phyloP scores from a whole-genome alignment of 257 asterid genomes.

The Cynanchum wilfordii region DNA sequence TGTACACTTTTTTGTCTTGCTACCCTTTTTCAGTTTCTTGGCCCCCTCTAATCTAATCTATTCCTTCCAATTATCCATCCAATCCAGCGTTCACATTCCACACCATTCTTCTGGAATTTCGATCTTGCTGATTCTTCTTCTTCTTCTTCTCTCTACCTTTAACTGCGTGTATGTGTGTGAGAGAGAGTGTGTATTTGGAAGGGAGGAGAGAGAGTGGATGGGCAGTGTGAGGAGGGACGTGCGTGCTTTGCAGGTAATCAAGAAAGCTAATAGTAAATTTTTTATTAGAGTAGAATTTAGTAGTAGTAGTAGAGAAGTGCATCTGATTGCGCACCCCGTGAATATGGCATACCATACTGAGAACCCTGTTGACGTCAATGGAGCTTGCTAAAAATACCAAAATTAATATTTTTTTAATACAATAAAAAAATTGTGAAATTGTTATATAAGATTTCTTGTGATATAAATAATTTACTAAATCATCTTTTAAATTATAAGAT shows the following conservation, averaged over 20 bases:
- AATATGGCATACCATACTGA: background rate
- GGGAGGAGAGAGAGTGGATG: constrained; percentile 5
- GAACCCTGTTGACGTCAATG: background rate
- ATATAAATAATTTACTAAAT: too few relatives aligned
- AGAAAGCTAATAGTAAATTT: too few relatives aligned
- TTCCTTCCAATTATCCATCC: background rate
- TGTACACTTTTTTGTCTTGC: constrained; percentile 22
- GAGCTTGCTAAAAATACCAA: background rate
- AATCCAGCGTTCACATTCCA: constrained; percentile 16
- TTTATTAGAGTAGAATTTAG: too few relatives aligned
- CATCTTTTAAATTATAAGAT: too few relatives aligned
- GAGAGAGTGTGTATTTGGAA: background rate
- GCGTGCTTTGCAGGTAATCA: constrained; percentile 36
- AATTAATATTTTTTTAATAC: too few relatives aligned
- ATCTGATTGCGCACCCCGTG: constrained; percentile 3
- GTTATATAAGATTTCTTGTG: too few relatives aligned
- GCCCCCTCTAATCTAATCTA: background rate
- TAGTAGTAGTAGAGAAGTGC: background rate
- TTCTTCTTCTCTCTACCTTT: constrained; percentile 5
- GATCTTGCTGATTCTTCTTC: background rate
- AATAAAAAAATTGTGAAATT: too few relatives aligned
- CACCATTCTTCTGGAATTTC: constrained; percentile 16
- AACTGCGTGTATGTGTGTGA: background rate
- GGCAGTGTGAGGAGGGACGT: constrained; percentile 34
- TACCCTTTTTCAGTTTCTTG: constrained; percentile 14